Evolutionary conservation across 108 stramenopile species (phyloP), one percentile per base, ranked within the genome.

Genomic region (Cyclostephanos invisitatus): DNA sequence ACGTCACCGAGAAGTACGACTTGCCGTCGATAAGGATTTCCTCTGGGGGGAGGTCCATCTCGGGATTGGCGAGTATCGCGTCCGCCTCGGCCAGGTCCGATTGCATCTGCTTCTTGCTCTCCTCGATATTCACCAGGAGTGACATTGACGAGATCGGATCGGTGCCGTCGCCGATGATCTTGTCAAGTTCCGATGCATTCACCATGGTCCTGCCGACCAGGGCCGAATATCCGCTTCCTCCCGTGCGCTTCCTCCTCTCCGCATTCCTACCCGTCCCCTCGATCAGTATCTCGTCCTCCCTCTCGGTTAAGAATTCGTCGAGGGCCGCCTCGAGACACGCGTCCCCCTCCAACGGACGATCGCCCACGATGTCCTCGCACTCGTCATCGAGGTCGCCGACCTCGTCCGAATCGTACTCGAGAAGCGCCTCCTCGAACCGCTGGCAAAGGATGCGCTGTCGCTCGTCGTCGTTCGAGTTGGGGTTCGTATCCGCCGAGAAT

Each of bases 361-460:
- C 64, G 2, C 93, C 95, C 37, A 81, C 70, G 58, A 83, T 80
- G 7, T 89, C 74, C 12, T 80, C 88, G 49, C 85, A 89, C 58
- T 92, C 92, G 25, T 93, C 85, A 61, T 90, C 87, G 37, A 83
- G 73, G 59, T 95, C 86, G 22, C 86, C 85, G 57, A 94, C 60
- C 57, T 93, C 83, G 81, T 98, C 85, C 38, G 91, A 88, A 61
- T 97, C 84, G 74, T 98, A 90, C 88, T 96, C 91, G 68, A 92
- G 74, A 20, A 98, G 79, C 40, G 96, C 87, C 68, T 87, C 75
- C 67, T 94, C 87, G 67, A 95, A 94, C 44, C 88, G 87, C 55
- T 92, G 86, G 28, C 87, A 87, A 14, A 90, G 70, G 3, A 65
- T 49, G 37, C 67, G 77, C 40, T 89, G 89, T 54, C 83, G 78